Conservation (phyloP, 345 rosid species). For the Acer campestre region DNA sequence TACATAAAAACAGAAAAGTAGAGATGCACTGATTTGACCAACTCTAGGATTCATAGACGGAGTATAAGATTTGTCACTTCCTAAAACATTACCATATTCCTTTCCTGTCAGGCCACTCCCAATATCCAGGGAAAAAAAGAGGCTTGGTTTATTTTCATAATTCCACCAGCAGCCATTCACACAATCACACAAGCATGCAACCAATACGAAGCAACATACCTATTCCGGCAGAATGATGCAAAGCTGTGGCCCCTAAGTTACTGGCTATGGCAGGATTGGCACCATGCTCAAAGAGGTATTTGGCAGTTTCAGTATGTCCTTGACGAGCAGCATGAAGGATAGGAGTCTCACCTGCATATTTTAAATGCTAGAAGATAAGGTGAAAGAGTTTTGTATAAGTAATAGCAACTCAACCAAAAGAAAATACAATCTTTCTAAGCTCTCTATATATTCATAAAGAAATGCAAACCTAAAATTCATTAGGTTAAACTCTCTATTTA, state of each 20-base stretch:
- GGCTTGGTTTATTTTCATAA: not conserved
- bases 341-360: constrained; percentile 80
- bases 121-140: not conserved
- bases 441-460: not conserved
- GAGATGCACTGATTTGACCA: not conserved
- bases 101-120: not conserved
- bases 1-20: not conserved
- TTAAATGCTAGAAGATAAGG: constrained; percentile 14
- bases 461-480: not conserved
- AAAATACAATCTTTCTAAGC: not conserved
- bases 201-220: constrained; percentile 38
- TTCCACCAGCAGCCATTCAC: not conserved
- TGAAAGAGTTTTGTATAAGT: not conserved
- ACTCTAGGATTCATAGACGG: not conserved
- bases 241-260: constrained; percentile 81
- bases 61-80: not conserved
- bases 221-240: constrained; percentile 89
- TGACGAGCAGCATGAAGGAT: constrained; percentile 91
- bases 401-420: not conserved
- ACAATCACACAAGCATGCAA: not conserved
- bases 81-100: not conserved
- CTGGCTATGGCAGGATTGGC: constrained; percentile 75
- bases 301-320: constrained; percentile 76
- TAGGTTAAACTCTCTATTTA: too few species aligned
- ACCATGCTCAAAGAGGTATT: constrained; percentile 77